Conservation (phyloP, 768 basidiomycete species). For the Lactarius akahatsu region DNA sequence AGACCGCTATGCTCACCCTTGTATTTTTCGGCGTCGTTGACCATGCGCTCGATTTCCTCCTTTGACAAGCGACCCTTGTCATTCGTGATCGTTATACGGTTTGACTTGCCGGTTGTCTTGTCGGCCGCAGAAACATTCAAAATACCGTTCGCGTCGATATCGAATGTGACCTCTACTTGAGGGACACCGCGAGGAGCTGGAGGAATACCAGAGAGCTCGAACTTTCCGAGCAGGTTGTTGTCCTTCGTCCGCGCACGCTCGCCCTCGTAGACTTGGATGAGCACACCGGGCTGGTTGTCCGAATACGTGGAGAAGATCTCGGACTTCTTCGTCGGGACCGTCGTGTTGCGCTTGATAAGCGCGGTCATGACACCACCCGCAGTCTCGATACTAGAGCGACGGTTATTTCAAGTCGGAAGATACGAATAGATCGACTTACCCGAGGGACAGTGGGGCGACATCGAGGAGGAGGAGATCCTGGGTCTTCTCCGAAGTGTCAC, state of each 20-base stretch:
- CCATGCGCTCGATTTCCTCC: conserved; percentile 99
- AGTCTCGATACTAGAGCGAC: conserved; percentile 75
- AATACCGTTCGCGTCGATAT: conserved; percentile 96
- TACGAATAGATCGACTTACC: conserved; percentile 19
- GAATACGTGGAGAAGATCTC: conserved; percentile 98
- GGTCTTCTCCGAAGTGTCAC: conserved; percentile 97
- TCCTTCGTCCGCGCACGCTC: conserved; percentile 98
- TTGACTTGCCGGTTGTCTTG: conserved; percentile 96
- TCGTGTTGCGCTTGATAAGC: conserved; percentile 98
- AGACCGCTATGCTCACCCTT: conserved; percentile 51
- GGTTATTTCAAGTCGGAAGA: conserved; percentile 34
- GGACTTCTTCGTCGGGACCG: conserved; percentile 97
- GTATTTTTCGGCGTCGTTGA: conserved; percentile 90
- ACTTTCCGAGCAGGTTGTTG: conserved; percentile 98
- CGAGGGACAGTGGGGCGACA: conserved; percentile 84
- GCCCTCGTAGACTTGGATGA: conserved; percentile 98
- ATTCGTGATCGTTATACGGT: conserved; percentile 91
- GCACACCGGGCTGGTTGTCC: conserved; percentile 97
- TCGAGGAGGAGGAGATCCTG: conserved; percentile 95
- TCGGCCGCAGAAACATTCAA: conserved; percentile 93
- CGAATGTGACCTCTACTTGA: conserved; percentile 96
- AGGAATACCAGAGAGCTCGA: conserved; percentile 94
- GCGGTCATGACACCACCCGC: conserved; percentile 99
- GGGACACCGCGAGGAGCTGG: conserved; percentile 98
- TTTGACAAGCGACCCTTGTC: conserved; percentile 97